Base-by-base conservation (phyloP, 1,139 yeast genomes). In the Candida dubliniensis region DNA sequence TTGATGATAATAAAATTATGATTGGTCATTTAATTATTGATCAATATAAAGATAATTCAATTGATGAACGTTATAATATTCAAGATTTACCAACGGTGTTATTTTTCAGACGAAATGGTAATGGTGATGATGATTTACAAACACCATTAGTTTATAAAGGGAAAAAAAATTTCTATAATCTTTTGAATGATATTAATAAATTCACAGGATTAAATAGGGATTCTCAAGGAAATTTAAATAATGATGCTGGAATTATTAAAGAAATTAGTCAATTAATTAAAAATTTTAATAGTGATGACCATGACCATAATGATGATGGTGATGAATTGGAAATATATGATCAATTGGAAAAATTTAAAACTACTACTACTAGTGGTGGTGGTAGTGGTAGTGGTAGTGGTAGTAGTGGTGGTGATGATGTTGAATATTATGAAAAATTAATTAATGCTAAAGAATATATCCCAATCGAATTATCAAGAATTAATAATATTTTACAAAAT, bases 161-260 rank as follows among this genome's bases (percentile, higher is more conserved):
- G 2, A 71, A 67, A 12, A 59, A 63, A 10, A 38, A 42, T 8
- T 48, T 80, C 29, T 66, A 63, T 1, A 65, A 61, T 14, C 63
- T 88, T 36, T 69, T 81, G 13, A 58, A 60, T 2, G 78, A 69
- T 54, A 66, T 87, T 42, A 84, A 84, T 57, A 61, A 60, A 3
- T 64, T 72, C 38, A 66, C 80, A 2, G 81, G 79, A 0, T 69
- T 81, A n/a, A 64, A 66, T 50, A 74, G 96, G 54, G 66, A 67
- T 29, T 45, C 55, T 1, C 54, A 57, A 34, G 96, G 96, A 4
- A 58, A 65, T 2, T 67, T 87, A 39, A 59, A 61, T 40, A 59
- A 57, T 1, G 52, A 54, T 8, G 90, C 88, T 8, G 96, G 96
- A 15, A 66, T 78, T 41, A 63, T 82, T 30, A 54, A 58, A 2